Base-by-base conservation (phyloP, 2,329 filamentous ascomycete species). In the Sarocladium brachiariae region DNA sequence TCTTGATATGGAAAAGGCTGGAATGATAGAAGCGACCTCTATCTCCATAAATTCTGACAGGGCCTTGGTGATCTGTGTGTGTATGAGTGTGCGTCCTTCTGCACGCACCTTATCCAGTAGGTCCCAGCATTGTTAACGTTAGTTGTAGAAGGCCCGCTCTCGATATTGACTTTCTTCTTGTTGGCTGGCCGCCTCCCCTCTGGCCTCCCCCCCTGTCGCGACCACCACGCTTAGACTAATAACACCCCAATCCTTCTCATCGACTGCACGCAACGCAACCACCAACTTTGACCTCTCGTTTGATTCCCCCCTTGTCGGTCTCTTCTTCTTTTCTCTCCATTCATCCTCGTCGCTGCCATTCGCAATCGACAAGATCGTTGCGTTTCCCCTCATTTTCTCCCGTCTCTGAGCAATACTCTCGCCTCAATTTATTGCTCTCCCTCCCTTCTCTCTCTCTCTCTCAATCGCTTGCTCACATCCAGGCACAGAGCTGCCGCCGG, bases 331-430 rank as follows among this genome's bases (percentile, higher is more conserved):
- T 14, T 11, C 21, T 25, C 39, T 43, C 21, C 39, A 21, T 25
- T 23, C 7, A 43, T 23, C 19, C 39, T 43, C 23, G 37, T 43
- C 39, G 7, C 39, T n/a, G 30, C 38, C 38, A 37, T 31, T 46
- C 51, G 34, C 31, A 47, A 47, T 33, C 21, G 27, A 43, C 39
- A 47, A 47, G 43, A 47, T 31, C 43, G 10, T 31, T 31, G 25
- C 39, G 10, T 19, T 24, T 30, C 23, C 24, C 7, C 27, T 30
- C 37, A 41, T 37, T n/a, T n/a, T 46, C 16, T 45, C 50, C 59
- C 62, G 58, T 53, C 55, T 54, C 39, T 61, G 56, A 37, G 61
- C 56, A 52, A 21, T 7, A 18, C 10, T 6, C 37, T 33, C 11
- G 9, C n/a, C 23, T 24, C 7, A 37, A 50, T 34, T 49, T 39